These are phyloP conservation scores for Kodamaea kaohsiungensis DNA, from an alignment of 805 yeast genomes.

Conservation along the genomic window DNA sequence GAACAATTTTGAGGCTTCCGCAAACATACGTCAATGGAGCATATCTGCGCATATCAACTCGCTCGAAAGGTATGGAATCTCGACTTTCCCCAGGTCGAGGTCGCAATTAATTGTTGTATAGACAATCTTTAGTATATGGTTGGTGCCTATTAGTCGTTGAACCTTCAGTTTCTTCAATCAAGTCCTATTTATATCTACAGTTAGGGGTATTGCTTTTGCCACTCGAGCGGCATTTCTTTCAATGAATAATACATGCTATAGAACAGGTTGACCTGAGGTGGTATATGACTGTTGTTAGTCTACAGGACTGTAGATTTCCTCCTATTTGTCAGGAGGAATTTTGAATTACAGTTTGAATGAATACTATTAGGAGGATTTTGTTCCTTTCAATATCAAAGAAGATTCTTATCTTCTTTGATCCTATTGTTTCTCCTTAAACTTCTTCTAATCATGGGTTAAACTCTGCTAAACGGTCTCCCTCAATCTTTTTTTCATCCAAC, in stretches of 20 bases:
- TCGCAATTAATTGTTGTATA: neutral
- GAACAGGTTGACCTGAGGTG: neutral
- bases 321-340: too few relatives aligned
- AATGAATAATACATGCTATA: neutral
- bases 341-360: neutral
- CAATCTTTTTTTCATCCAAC: conserved; percentile 26
- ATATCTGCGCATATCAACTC: neutral
- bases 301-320: neutral
- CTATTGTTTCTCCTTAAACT: neutral
- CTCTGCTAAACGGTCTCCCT: conserved; percentile 41
- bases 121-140: neutral
- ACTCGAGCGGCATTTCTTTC: neutral
- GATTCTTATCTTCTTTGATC: too few relatives aligned
- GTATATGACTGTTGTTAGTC: neutral
- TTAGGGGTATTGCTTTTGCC: neutral
- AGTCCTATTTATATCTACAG: neutral
- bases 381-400: too few relatives aligned
- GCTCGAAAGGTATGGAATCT: neutral
- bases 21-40: neutral
- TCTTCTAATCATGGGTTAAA: conserved; percentile 32
- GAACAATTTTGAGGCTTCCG: neutral
- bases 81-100: neutral
- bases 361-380: neutral
- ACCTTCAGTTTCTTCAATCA: neutral
- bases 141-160: neutral